Conservation (phyloP, 2,329 filamentous ascomycete species). For the Fusarium veterinarium region DNA sequence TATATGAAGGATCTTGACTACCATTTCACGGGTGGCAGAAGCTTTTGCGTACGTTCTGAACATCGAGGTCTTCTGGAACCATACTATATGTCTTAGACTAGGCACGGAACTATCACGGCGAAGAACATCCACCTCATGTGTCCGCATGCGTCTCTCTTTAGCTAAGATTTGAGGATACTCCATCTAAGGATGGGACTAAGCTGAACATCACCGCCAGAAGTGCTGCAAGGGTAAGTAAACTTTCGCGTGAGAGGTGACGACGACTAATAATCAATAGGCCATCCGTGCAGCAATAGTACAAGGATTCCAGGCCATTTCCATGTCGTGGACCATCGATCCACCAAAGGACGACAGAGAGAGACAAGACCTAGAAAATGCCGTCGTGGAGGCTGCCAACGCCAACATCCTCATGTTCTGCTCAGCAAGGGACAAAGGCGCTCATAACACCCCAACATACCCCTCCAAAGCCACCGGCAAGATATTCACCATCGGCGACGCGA, state of each 20-base stretch:
- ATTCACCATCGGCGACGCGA: constrained; percentile 47
- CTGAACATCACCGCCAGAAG: constrained; percentile 1
- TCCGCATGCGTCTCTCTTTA: constrained; percentile 35
- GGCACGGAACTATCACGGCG: constrained; percentile 47
- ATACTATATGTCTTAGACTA: constrained; percentile 46
- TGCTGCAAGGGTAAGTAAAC: neutral
- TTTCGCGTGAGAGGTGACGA: no score
- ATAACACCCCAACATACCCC: neutral
- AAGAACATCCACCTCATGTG: constrained; percentile 42
- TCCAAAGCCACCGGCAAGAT: constrained; percentile 32
- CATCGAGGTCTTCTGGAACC: neutral
- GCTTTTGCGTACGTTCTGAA: constrained; percentile 36
- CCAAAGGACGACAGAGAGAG: neutral
- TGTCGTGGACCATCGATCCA: constrained; percentile 52
- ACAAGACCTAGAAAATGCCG: constrained; percentile 41
- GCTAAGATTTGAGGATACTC: constrained; percentile 8
- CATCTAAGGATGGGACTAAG: neutral
- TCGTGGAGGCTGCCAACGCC: constrained; percentile 40
- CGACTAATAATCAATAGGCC: constrained; percentile 35
- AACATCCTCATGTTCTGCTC: constrained; percentile 55
- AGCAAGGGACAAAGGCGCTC: constrained; percentile 44
- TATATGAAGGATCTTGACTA: constrained; percentile 45
- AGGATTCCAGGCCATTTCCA: constrained; percentile 52
- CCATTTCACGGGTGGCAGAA: constrained; percentile 43
- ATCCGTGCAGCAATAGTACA: constrained; percentile 46